Percentiles rank a stretch among this genome's conserved stretches.
Conservation (phyloP, 441 rosid species). For the Eruca vesicaria region DNA sequence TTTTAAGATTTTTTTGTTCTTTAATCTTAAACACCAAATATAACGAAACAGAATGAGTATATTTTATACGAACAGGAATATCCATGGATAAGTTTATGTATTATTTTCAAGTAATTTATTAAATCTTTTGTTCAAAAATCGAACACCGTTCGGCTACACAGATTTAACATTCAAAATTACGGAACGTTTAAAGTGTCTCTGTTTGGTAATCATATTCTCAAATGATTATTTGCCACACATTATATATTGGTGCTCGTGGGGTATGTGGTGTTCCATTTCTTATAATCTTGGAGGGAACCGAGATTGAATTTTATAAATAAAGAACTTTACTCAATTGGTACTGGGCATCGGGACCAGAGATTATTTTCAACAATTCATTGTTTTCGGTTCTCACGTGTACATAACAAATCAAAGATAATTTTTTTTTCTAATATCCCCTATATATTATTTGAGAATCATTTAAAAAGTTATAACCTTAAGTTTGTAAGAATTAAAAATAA, state of each 20-base stretch:
- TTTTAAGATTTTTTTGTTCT: no score
- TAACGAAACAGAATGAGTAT: no score
- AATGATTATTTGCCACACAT: conserved; percentile 23
- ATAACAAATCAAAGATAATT: background rate
- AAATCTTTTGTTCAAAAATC: background rate
- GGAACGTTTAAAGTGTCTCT: background rate
- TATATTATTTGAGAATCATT: no score
- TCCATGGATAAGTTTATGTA: no score
- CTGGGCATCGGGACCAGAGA: conserved; percentile 6
- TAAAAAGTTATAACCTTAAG: no score
- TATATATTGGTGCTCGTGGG: conserved; percentile 18
- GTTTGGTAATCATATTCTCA: conserved; percentile 7
- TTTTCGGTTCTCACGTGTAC: conserved; percentile 14
- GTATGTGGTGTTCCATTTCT: conserved; percentile 3
- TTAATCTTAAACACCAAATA: no score
- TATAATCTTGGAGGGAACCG: conserved; percentile 22
- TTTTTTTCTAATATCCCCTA: background rate
- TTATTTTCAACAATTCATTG: background rate
- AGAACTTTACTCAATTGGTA: conserved; percentile 18
- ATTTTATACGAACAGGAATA: no score
- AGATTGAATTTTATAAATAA: conserved; percentile 20
- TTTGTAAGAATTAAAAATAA: no score
- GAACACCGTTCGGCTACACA: background rate
- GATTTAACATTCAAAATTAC: background rate
- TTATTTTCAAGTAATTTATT: background rate